A percentile compares a stretch with the other conserved stretches of the same genome.
These are phyloP conservation scores for Cyberlindnera suaveolens DNA, from an alignment of 805 yeast genomes.

Conservation along the genomic window DNA sequence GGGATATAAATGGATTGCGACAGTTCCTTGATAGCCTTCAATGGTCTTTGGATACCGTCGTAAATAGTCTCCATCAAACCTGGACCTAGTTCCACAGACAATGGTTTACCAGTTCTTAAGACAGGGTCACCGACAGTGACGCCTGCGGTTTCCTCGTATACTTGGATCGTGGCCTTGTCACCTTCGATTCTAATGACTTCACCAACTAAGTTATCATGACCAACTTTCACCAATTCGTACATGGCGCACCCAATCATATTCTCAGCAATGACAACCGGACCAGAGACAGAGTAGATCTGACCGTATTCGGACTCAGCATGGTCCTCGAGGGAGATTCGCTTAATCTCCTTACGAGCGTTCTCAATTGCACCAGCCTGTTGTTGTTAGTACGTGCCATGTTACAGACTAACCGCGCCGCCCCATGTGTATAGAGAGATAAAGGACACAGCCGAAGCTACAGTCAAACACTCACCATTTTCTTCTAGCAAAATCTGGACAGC, in stretches of 20 bases:
- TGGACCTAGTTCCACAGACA: slow-evolving; percentile 98
- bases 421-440: neutral
- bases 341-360: slow-evolving; percentile 91
- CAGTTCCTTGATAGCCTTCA: slow-evolving; percentile 81
- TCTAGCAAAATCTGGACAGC: too few species aligned
- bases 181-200: slow-evolving; percentile 96
- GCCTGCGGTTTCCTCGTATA: slow-evolving; percentile 99
- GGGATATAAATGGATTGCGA: slow-evolving; percentile 95
- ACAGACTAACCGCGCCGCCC: neutral
- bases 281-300: slow-evolving; percentile 88
- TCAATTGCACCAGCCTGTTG: slow-evolving; percentile 88
- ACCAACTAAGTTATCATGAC: slow-evolving; percentile 95
- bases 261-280: slow-evolving; percentile 97
- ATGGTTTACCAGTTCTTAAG: slow-evolving; percentile 96
- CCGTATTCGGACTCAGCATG: slow-evolving; percentile 77
- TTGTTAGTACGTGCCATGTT: slow-evolving; percentile 1
- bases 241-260: slow-evolving; percentile 99
- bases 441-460: too few species aligned
- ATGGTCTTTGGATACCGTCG: slow-evolving; percentile 99
- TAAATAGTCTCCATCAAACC: slow-evolving; percentile 99
- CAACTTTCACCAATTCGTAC: slow-evolving; percentile 98
- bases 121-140: slow-evolving; percentile 99
- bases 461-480: too few species aligned
- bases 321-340: slow-evolving; percentile 76
- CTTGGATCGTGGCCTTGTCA: slow-evolving; percentile 97